phyloP scores from a whole-genome alignment of 257 asterid genomes.

The Hygrophila difformis region DNA sequence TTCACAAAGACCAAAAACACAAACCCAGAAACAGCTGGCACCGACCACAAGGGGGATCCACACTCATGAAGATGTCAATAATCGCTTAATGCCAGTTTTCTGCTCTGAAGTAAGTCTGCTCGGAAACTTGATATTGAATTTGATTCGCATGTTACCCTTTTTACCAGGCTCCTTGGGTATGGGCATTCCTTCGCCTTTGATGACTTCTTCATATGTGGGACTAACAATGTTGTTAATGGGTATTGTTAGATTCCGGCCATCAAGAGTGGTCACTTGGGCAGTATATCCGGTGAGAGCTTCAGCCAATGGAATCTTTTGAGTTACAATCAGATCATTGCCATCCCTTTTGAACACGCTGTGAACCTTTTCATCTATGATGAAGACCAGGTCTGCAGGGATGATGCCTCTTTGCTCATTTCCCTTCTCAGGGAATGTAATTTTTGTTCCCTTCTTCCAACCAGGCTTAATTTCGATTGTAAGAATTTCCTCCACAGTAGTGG shows the following conservation, averaged over 20 bases:
- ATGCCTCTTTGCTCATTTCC: conserved; percentile 73
- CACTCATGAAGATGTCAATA: conserved; percentile 33
- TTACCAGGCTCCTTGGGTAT: conserved; percentile 80
- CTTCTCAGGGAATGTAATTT: conserved; percentile 87
- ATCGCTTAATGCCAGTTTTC: conserved; percentile 68
- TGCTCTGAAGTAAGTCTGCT: conserved; percentile 80
- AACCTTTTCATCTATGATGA: conserved; percentile 87
- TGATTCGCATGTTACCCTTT: conserved; percentile 67
- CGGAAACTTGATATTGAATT: conserved; percentile 77
- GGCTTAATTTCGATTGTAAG: conserved; percentile 76
- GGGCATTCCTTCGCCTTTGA: conserved; percentile 92
- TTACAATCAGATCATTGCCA: conserved; percentile 66
- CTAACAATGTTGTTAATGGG: conserved; percentile 52
- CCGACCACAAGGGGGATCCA: too few species aligned
- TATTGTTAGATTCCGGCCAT: conserved; percentile 57
- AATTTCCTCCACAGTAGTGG: conserved; percentile 56
- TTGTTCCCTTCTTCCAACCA: conserved; percentile 97
- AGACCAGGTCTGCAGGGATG: conserved; percentile 77
- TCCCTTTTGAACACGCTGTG: conserved; percentile 70
- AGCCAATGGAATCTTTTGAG: conserved; percentile 61
- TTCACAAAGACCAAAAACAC: too few species aligned
- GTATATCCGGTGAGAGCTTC: conserved; percentile 81
- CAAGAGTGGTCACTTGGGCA: conserved; percentile 62
- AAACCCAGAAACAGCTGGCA: too few species aligned
- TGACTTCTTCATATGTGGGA: conserved; percentile 71